Conservation (phyloP, 2,329 filamentous ascomycete species). For the Trichoderma guizhouense region DNA sequence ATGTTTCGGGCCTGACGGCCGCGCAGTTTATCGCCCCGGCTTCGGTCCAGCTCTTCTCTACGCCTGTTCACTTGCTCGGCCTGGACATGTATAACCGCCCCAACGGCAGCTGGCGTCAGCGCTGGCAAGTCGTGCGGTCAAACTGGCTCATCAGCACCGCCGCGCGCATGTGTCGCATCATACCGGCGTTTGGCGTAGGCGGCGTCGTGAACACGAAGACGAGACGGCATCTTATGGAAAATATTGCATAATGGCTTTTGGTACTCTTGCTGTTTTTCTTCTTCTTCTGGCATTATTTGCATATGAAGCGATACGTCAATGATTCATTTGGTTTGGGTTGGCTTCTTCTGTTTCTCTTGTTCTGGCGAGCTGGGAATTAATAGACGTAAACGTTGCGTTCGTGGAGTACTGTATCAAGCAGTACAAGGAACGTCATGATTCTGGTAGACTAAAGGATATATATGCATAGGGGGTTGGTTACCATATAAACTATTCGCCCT, state of each 20-base stretch:
- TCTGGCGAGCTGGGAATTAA: not conserved
- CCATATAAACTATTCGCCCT: not conserved
- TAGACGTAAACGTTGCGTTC: not conserved
- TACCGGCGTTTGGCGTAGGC: conserved; percentile 85
- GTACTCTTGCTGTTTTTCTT: not conserved
- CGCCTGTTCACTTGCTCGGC: conserved; percentile 80
- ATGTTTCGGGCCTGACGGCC: conserved; percentile 53
- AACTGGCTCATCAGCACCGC: conserved; percentile 73
- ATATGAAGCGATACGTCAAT: not conserved
- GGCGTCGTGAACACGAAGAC: conserved; percentile 80
- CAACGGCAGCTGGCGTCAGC: conserved; percentile 48
- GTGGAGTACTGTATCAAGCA: not conserved
- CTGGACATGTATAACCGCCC: conserved; percentile 81
- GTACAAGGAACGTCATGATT: not conserved
- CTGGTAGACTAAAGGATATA: not conserved
- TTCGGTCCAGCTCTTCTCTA: conserved; percentile 72
- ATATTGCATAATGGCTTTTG: conserved; percentile 39
- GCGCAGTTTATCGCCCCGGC: conserved; percentile 82
- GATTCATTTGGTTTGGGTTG: not conserved
- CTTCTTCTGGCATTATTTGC: not conserved
- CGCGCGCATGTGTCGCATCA: conserved; percentile 77
- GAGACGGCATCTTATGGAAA: conserved; percentile 63
- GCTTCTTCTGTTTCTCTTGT: not conserved
- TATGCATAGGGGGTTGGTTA: not conserved
- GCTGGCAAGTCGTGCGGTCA: conserved; percentile 63